These are phyloP conservation scores for Lineolata rhizophorae DNA, from an alignment of 495 filamentous ascomycete genomes.

Conservation along the genomic window DNA sequence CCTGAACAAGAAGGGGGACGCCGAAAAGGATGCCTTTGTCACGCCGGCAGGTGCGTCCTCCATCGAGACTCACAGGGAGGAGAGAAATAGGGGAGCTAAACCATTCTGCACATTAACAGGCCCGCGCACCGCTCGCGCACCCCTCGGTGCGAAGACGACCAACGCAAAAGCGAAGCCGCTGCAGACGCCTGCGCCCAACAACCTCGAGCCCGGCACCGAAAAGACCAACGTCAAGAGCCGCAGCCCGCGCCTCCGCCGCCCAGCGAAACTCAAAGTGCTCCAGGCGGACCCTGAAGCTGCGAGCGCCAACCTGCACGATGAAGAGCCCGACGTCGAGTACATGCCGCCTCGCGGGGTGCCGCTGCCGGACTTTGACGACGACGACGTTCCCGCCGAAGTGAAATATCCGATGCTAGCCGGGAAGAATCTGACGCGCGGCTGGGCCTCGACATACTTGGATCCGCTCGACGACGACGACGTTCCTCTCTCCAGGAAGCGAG, in stretches of 20 bases:
- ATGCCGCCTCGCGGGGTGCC: conserved; percentile 32
- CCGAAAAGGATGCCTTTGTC: conserved; percentile 39
- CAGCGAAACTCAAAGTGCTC: conserved; percentile 21
- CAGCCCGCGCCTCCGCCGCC: conserved; percentile 26
- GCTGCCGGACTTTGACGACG: conserved; percentile 54
- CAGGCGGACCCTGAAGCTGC: conserved; percentile 18
- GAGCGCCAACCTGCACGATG: conserved; percentile 32
- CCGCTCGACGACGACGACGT: conserved; percentile 46
- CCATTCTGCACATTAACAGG: too few relatives aligned
- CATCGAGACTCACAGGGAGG: too few relatives aligned
- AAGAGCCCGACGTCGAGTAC: conserved; percentile 52
- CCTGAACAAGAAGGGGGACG: conserved; percentile 34
- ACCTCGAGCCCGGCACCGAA: conserved; percentile 22
- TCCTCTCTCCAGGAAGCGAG: conserved; percentile 34
- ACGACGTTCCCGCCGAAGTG: conserved; percentile 39
- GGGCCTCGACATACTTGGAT: conserved; percentile 40
- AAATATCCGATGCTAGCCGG: conserved; percentile 26
- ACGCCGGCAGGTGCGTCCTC: conserved; percentile 92
- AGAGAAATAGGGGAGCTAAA: too few relatives aligned
- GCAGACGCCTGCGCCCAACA: conserved; percentile 34
- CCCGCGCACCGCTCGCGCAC: conserved; percentile 51
- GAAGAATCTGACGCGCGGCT: conserved; percentile 46
- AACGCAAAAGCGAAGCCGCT: conserved; percentile 67
- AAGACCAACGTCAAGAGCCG: conserved; percentile 27
- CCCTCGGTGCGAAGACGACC: conserved; percentile 82